Evolutionary conservation across 768 basidiomycete genomes (phyloP).

Genomic region (Daedalea quercina): DNA sequence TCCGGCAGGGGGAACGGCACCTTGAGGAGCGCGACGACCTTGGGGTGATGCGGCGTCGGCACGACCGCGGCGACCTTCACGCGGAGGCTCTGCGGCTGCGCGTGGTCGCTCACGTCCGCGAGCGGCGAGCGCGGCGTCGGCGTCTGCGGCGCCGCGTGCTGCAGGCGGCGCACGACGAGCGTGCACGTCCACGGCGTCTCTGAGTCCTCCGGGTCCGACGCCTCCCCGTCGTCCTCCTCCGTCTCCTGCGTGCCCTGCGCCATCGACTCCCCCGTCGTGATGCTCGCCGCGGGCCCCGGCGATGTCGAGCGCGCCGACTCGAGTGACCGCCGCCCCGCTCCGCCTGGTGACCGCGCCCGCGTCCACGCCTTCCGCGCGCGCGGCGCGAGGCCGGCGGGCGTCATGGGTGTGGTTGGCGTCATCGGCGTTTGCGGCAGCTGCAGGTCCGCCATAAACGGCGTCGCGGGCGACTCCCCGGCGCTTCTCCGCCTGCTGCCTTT

Average conservation of each 20-base stretch:
- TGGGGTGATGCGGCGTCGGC: conserved; percentile 94
- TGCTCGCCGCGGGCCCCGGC: conserved; percentile 13
- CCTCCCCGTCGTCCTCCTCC: conserved; percentile 52
- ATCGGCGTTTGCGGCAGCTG: conserved; percentile 6
- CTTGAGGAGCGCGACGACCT: conserved; percentile 87
- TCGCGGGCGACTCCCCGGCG: conserved; percentile 10
- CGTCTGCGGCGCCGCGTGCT: conserved; percentile 7
- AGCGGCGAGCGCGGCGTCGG: conserved; percentile 3
- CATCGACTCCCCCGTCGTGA: conserved; percentile 5
- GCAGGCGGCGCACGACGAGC: conserved; percentile 53
- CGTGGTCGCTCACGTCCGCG: conserved; percentile 1
- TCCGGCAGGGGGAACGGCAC: conserved; percentile 87
- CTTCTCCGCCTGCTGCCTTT: conserved; percentile 11
- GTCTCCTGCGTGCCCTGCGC: conserved; percentile 1
- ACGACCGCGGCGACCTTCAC: conserved; percentile 80
- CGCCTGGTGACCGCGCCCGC: conserved; percentile 8
- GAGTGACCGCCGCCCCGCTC: conserved; percentile 5
- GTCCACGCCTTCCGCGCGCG: conserved; percentile 9
- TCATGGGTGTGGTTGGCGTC: conserved; percentile 7
- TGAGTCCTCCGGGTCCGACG: conserved; percentile 93
- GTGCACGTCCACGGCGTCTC: conserved; percentile 95
- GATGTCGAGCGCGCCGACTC: conserved; percentile 18
- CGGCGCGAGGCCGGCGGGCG: conserved; percentile 4
- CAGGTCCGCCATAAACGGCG: conserved; percentile 12
- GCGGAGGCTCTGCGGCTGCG: conserved; percentile 16